Percentiles rank a stretch among this genome's conserved stretches.
Conservation (phyloP, 805 yeast species). For the Yamadazyma nakazawae region DNA sequence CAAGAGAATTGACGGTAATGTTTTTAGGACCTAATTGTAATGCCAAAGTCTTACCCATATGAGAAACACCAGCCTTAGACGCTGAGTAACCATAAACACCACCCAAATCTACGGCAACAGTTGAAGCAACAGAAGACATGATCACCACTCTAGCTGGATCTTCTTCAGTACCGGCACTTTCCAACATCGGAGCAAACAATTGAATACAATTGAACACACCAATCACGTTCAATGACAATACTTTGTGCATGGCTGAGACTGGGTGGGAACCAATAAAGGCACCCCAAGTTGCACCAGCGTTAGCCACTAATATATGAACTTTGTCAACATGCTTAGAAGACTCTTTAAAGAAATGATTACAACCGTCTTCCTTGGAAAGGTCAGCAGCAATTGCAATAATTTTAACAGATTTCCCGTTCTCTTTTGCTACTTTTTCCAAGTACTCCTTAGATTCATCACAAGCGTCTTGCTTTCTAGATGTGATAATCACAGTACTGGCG, state of each 20-base stretch:
- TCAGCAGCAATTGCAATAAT: conserved; percentile 55
- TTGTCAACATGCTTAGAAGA: conserved; percentile 38
- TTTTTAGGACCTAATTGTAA: conserved; percentile 62
- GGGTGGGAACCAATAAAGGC: conserved; percentile 60
- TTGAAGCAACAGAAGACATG: conserved; percentile 64
- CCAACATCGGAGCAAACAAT: conserved; percentile 56
- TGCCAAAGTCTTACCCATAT: conserved; percentile 61
- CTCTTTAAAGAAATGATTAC: conserved; percentile 39
- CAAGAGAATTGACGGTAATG: conserved; percentile 65
- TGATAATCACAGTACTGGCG: conserved; percentile 57
- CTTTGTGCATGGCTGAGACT: conserved; percentile 57
- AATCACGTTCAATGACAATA: conserved; percentile 58
- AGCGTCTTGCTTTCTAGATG: conserved; percentile 61
- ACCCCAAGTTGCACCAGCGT: conserved; percentile 83
- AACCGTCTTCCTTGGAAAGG: conserved; percentile 48
- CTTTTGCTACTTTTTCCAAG: conserved; percentile 35
- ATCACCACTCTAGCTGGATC: conserved; percentile 66
- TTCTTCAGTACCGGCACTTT: conserved; percentile 45
- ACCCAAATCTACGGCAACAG: conserved; percentile 36
- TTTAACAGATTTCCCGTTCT: conserved; percentile 27
- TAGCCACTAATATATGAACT: conserved; percentile 65
- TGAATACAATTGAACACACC: conserved; percentile 70
- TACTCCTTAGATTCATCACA: conserved; percentile 53
- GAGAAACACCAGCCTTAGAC: conserved; percentile 73
- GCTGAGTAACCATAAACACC: conserved; percentile 72